A percentile compares a stretch with the other conserved stretches of the same genome.
Conservation (phyloP, 2,329 filamentous ascomycete genomes). For the Fusarium sp. region DNA sequence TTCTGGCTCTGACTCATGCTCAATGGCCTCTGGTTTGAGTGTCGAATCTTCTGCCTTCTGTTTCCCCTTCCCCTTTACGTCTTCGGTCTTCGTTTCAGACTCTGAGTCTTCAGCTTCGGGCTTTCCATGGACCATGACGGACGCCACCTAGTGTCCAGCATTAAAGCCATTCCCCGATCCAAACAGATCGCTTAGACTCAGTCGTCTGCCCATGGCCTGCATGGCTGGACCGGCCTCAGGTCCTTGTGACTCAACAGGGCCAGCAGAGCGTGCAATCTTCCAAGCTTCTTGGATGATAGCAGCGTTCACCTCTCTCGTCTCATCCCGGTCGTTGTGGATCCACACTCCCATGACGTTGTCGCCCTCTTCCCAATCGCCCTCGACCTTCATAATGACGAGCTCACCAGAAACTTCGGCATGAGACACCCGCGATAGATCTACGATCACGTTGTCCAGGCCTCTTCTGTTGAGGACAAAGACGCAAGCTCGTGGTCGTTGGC, state of each 20-base stretch:
- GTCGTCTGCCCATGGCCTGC: slow-evolving; percentile 57
- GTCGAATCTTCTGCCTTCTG: not conserved
- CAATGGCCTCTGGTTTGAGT: not conserved
- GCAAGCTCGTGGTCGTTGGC: slow-evolving; percentile 58
- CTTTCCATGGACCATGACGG: slow-evolving; percentile 8
- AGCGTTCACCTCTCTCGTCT: slow-evolving; percentile 56
- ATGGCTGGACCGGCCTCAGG: slow-evolving; percentile 56
- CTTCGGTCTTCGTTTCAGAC: not conserved
- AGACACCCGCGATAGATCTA: slow-evolving; percentile 69
- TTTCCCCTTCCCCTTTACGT: not conserved
- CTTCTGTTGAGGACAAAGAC: slow-evolving; percentile 80
- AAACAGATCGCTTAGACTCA: slow-evolving; percentile 61
- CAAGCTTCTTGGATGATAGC: slow-evolving; percentile 58
- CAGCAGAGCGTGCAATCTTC: slow-evolving; percentile 51
- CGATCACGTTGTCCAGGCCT: slow-evolving; percentile 75
- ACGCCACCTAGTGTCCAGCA: slow-evolving; percentile 34
- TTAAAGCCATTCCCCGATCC: slow-evolving; percentile 46
- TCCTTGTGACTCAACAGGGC: slow-evolving; percentile 45
- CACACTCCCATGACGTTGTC: slow-evolving; percentile 64
- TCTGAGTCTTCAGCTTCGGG: not conserved
- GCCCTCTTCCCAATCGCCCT: slow-evolving; percentile 49
- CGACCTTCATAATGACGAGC: slow-evolving; percentile 62
- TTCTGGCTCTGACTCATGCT: not conserved
- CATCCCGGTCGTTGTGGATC: slow-evolving; percentile 63
- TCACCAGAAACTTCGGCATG: slow-evolving; percentile 72